A percentile compares a stretch with the other conserved stretches of the same genome.
phyloP scores from a whole-genome alignment of 441 rosid species.

The Sinapis alba region DNA sequence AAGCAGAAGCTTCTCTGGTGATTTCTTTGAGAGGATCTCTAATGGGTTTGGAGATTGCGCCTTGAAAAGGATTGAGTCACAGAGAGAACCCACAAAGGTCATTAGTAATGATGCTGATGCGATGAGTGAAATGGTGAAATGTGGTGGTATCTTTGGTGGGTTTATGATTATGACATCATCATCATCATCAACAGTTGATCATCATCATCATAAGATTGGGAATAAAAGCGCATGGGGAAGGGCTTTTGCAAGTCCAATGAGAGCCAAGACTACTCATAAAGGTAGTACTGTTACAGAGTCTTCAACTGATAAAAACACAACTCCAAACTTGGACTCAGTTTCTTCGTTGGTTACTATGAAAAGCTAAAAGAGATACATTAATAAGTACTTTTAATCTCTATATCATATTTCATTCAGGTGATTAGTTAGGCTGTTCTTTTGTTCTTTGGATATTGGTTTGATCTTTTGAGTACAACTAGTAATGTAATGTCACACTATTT shows the following conservation, averaged over 20 bases:
- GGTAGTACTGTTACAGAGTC: slow-evolving; percentile 40
- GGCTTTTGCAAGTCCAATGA: slow-evolving; percentile 94
- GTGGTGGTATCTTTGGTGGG: slow-evolving; percentile 95
- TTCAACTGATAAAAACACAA: slow-evolving; percentile 29
- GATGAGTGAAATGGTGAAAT: slow-evolving; percentile 74
- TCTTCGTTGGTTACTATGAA: slow-evolving; percentile 79
- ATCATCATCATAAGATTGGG: slow-evolving; percentile 41
- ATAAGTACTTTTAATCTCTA: slow-evolving; percentile 3
- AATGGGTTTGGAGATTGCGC: slow-evolving; percentile 97
- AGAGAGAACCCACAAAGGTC: slow-evolving; percentile 56
- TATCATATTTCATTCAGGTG: slow-evolving; percentile 34
- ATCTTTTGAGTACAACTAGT: slow-evolving; percentile 11
- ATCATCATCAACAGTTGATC: slow-evolving; percentile 50
- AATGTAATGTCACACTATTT: slow-evolving; percentile 27
- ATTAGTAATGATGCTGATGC: slow-evolving; percentile 32
- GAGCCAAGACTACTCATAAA: slow-evolving; percentile 70
- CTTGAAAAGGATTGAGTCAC: slow-evolving; percentile 87
- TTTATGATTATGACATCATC: slow-evolving; percentile 79
- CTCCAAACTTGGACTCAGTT: slow-evolving; percentile 62
- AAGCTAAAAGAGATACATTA: slow-evolving; percentile 38
- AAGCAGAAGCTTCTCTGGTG: slow-evolving; percentile 96
- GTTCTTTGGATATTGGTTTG: slow-evolving; percentile 35
- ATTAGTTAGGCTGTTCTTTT: slow-evolving; percentile 32
- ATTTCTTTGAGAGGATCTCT: slow-evolving; percentile 90
- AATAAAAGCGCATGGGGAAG: slow-evolving; percentile 66